phyloP scores from a whole-genome alignment of 1,139 yeast species.

The Lodderomyces parapsilosis region DNA sequence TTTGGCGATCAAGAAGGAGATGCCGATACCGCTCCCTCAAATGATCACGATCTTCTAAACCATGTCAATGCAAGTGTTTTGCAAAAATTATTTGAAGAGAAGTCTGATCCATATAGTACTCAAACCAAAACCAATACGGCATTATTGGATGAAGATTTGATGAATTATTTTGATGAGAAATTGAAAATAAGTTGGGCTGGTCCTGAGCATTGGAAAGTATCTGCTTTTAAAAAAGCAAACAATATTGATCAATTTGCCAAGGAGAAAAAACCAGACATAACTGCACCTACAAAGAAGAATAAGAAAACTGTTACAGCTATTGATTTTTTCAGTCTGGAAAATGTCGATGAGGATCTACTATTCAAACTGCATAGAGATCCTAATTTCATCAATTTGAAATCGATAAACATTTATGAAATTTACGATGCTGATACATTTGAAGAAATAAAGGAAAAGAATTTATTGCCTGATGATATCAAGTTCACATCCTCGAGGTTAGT shows the following conservation, averaged over 20 bases:
- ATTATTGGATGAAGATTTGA: constrained; percentile 63
- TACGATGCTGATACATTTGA: background rate
- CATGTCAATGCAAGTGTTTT: constrained; percentile 25
- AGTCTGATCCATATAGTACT: constrained; percentile 14
- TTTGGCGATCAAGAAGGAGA: constrained; percentile 19
- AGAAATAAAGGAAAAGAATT: constrained; percentile 34
- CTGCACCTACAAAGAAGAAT: constrained; percentile 22
- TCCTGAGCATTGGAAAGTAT: constrained; percentile 91
- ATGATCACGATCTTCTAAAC: constrained; percentile 18
- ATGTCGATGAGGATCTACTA: constrained; percentile 41
- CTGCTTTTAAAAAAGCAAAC: constrained; percentile 44
- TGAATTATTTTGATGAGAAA: constrained; percentile 77
- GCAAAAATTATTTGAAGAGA: constrained; percentile 23
- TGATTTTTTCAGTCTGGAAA: constrained; percentile 47
- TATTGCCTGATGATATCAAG: constrained; percentile 72
- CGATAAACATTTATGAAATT: constrained; percentile 17
- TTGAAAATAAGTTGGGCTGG: constrained; percentile 82
- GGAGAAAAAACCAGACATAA: constrained; percentile 6
- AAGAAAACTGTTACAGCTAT: constrained; percentile 37
- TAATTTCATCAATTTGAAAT: constrained; percentile 22
- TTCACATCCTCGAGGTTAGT: constrained; percentile 71
- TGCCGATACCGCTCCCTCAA: too few species aligned
- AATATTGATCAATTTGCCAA: constrained; percentile 15
- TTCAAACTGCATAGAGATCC: constrained; percentile 49
- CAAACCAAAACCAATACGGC: constrained; percentile 24